Base-by-base conservation (phyloP, 805 yeast genomes). In the Candida multigemmis region DNA sequence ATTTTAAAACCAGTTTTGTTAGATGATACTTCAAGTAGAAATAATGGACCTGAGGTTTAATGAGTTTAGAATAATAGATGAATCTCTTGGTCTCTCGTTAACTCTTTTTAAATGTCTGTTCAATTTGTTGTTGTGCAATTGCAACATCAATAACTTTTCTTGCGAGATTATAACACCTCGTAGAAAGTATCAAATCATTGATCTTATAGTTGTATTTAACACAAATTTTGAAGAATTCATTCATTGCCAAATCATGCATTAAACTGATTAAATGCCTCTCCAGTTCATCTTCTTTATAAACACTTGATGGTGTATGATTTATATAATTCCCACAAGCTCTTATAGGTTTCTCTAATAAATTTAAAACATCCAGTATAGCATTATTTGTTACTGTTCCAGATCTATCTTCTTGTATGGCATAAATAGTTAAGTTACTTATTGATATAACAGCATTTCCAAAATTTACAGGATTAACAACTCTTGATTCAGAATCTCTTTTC, bases 1-100 rank as follows among this genome's bases (percentile, higher is more conserved):
- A 91, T 91, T 13, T 64, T 91, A 42, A 87, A 87, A 50, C 96
- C 96, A 1, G 95, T 85, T 0, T 67, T 89, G 28, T 65, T 87
- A 32, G 97, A 89, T 41, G 62, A 60, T 33, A 26, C 59, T 25
- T 70, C 69, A 23, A 45, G 39, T 14, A 34, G 35, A 12, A 26
- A 36, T 25, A 31, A 34, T 20, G 33, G 18, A 25, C 12, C 19
- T 6, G 12, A 20, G 22, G 22, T 10, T 20, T 20, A 20, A 20
- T 7, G 22, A 8, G 19, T 20, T 26, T 12, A 12, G 9, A 21
- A 11, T 21, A 21, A 12, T 21, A 21, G 14, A n/a, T n/a, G n/a
- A n/a, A n/a, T n/a, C n/a, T n/a, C n/a, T n/a, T n/a, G n/a, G n/a
- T n/a, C n/a, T n/a, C n/a, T n/a, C n/a, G n/a, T n/a, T n/a, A n/a